Base-by-base conservation (phyloP, 306 rosid genomes). In the Castanospermum australe region DNA sequence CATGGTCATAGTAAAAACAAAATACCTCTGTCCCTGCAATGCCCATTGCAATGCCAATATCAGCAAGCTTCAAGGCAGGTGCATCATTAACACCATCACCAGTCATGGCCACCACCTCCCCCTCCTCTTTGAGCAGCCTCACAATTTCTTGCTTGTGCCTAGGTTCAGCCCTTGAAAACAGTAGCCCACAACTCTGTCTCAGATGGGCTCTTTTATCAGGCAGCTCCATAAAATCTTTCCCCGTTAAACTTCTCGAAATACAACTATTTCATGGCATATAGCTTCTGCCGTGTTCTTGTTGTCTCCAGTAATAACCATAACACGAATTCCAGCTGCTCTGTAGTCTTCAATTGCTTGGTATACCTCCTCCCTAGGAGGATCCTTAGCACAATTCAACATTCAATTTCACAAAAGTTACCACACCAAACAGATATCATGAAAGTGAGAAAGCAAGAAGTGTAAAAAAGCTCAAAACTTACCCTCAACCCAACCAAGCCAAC, bases 101-200 rank as follows among this genome's bases (percentile, higher is more conserved):
- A 9, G 97, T 92, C 97, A 92, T 92, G 56, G 97, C 97, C 41
- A 92, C 97, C 67, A 92, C 92, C 75, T 92, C 97, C 21, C 96
- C 93, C 3, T 89, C 90, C 79, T 90, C 96, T 86, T 92, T 94
- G 4, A 94, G 97, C 85, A 94, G 86, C 89, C 89, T 87, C 83
- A 92, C 98, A 70, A 92, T 94, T 70, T 92, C 97, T 85, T 92
- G 99, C 84, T 94, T 92, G 84, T 92, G 99, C 70, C 87, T 85
- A 33, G 99, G 99, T 85, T 95, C 98, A 68, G 99, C 99, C 87
- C 98, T 91, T n/a, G 99, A 95, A 86, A 95, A 95, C 79, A 95
- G 81, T 67, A 95, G 93, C 35, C 98, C 93, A 5, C 96, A 91
- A 73, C 42, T 77, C 83, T 91, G 97, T 73, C 87, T 83, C 76